Conservation (phyloP, 2,329 filamentous ascomycete species). For the Paramyrothecium roridum region DNA sequence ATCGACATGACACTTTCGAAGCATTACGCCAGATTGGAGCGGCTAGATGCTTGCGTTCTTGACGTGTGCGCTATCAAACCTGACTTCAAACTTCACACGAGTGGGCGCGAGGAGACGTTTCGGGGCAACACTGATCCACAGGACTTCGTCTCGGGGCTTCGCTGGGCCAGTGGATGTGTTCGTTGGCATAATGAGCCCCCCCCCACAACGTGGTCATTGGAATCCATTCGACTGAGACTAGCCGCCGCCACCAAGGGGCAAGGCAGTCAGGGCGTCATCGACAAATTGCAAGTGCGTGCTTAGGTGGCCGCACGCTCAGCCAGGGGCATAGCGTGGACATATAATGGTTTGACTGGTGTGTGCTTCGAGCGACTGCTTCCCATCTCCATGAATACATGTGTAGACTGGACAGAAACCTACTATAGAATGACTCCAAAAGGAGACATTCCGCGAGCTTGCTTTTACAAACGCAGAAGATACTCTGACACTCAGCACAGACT, state of each 20-base stretch:
- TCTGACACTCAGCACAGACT: not conserved
- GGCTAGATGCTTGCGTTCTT: not conserved
- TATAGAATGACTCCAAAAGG: conserved; percentile 3
- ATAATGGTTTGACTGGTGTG: not conserved
- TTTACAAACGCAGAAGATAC: not conserved
- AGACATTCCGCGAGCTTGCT: conserved; percentile 1
- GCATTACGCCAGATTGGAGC: not conserved
- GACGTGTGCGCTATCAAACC: not conserved
- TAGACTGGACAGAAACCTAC: not conserved
- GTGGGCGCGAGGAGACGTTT: not conserved
- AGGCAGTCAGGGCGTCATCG: conserved; percentile 17
- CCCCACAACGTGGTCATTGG: not conserved
- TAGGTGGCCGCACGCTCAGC: conserved; percentile 11
- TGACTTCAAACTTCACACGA: not conserved
- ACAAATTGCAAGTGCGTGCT: conserved; percentile 15
- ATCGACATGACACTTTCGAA: not conserved
- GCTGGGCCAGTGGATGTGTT: not conserved
- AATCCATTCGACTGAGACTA: conserved; percentile 13
- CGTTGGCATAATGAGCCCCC: not conserved
- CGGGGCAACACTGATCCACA: not conserved
- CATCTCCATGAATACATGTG: conserved; percentile 1
- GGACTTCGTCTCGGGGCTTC: conserved; percentile 2
- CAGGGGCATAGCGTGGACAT: not conserved
- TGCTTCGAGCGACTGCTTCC: not conserved
- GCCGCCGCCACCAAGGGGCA: conserved; percentile 12